Evolutionary conservation across 129 eudicot species (phyloP).

Genomic region (Cynara cardunculus): DNA sequence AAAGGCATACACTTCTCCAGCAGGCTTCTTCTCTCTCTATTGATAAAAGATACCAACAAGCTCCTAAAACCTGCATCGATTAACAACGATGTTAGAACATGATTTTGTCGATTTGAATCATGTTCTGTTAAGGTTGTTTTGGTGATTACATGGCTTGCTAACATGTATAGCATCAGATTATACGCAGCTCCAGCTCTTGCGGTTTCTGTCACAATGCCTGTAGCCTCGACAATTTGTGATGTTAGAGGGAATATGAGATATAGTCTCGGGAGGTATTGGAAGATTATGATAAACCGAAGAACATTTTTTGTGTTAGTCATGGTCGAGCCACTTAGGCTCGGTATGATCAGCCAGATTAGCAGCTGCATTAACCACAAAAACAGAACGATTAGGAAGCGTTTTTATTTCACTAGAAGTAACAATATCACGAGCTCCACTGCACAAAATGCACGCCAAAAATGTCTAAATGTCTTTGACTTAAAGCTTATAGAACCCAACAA

Average conservation of each 20-base stretch:
- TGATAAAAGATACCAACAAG: slow-evolving; percentile 82
- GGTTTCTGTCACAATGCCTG: slow-evolving; percentile 82
- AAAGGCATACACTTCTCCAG: slow-evolving; percentile 62
- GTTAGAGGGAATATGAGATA: slow-evolving; percentile 77
- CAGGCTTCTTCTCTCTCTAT: slow-evolving; percentile 92
- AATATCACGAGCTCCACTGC: not conserved
- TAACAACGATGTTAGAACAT: slow-evolving; percentile 1
- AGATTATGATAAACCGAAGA: slow-evolving; percentile 77
- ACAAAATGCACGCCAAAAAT: not conserved
- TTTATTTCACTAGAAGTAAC: not conserved
- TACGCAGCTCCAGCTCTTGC: slow-evolving; percentile 98
- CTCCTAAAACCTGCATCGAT: slow-evolving; percentile 58
- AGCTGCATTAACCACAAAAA: slow-evolving; percentile 36
- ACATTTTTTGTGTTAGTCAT: slow-evolving; percentile 88
- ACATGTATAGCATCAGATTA: slow-evolving; percentile 82
- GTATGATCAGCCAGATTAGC: slow-evolving; percentile 76
- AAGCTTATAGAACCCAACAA: too few relatives aligned
- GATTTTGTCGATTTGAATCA: not conserved
- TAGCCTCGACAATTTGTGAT: slow-evolving; percentile 72
- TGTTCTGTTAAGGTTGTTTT: not conserved
- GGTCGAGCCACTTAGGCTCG: slow-evolving; percentile 73
- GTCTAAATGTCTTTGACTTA: not conserved
- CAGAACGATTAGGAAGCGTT: not conserved
- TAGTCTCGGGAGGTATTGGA: slow-evolving; percentile 86
- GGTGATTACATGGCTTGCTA: slow-evolving; percentile 83